These are phyloP conservation scores for Chamaecyparis obtusa DNA, from an alignment of 75 land plant genomes.

Conservation along the genomic window DNA sequence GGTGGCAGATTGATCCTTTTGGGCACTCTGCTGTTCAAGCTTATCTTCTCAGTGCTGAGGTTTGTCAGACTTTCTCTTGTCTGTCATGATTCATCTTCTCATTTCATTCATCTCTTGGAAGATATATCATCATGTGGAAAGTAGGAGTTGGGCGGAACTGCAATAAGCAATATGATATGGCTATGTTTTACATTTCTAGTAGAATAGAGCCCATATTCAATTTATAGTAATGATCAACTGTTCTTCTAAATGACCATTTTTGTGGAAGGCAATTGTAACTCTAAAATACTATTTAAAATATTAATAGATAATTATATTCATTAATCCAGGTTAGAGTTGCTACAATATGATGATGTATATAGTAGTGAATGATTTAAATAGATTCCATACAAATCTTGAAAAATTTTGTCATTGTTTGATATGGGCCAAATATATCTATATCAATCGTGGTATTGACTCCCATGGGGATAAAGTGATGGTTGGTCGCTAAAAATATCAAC, in stretches of 20 bases:
- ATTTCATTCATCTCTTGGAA: not conserved
- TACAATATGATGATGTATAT: not conserved
- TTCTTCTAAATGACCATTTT: not conserved
- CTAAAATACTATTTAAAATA: not conserved
- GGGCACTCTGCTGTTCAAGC: slow-evolving; percentile 91
- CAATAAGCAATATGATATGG: not conserved
- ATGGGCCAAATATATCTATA: not conserved
- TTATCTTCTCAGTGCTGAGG: slow-evolving; percentile 77
- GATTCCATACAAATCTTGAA: not conserved
- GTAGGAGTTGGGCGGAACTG: not conserved
- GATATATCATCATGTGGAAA: not conserved
- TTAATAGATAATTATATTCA: not conserved
- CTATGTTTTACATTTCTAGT: not conserved
- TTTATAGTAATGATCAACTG: not conserved
- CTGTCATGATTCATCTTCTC: not conserved
- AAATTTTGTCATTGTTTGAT: not conserved
- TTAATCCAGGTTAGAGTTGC: not conserved
- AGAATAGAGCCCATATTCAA: not conserved
- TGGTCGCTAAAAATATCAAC: not conserved
- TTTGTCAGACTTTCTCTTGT: slow-evolving; percentile 13
- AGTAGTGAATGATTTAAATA: not conserved
- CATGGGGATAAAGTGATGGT: too few relatives aligned
- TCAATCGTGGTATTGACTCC: not conserved
- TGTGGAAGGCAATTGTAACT: not conserved
- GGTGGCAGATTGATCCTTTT: slow-evolving; percentile 94